These are phyloP conservation scores for Fusarium tricinctum DNA, from an alignment of 2,329 filamentous ascomycete species.

Conservation along the genomic window DNA sequence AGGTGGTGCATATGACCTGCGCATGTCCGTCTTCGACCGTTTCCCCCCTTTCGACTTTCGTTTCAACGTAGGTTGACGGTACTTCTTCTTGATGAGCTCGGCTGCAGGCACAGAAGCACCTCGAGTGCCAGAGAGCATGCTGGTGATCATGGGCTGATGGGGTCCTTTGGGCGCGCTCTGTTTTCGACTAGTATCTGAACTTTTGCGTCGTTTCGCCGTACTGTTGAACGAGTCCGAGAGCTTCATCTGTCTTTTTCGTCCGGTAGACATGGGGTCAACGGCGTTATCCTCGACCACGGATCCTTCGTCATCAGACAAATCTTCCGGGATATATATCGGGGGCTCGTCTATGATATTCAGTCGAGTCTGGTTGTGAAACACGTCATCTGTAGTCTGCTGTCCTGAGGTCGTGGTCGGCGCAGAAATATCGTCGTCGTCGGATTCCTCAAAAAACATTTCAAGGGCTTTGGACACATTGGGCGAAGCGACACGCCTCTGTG, in stretches of 20 bases:
- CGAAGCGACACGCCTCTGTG: slow-evolving; percentile 58
- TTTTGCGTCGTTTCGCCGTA: slow-evolving; percentile 49
- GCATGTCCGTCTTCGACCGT: slow-evolving; percentile 5
- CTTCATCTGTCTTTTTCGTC: slow-evolving; percentile 58
- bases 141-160: slow-evolving; percentile 54
- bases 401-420: slow-evolving; percentile 30
- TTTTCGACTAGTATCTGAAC: slow-evolving; percentile 40
- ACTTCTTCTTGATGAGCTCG: slow-evolving; percentile 35
- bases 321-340: slow-evolving; percentile 14
- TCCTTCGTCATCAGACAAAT: slow-evolving; percentile 51
- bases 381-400: slow-evolving; percentile 43
- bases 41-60: slow-evolving; percentile 20
- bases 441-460: slow-evolving; percentile 62
- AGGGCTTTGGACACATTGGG: slow-evolving; percentile 47
- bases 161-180: slow-evolving; percentile 27
- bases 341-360: slow-evolving; percentile 39
- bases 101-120: slow-evolving; percentile 13
- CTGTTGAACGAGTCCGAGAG: slow-evolving; percentile 46
- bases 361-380: slow-evolving; percentile 48
- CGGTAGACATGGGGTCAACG: slow-evolving; percentile 66
- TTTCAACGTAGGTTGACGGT: slow-evolving; percentile 28
- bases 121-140: slow-evolving; percentile 44
- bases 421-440: slow-evolving; percentile 57
- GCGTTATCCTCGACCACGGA: slow-evolving; percentile 65
- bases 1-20: slow-evolving; percentile 54